These are phyloP conservation scores for Chaetomiaceae sp. DNA, from an alignment of 2,329 filamentous ascomycete genomes.

Conservation along the genomic window DNA sequence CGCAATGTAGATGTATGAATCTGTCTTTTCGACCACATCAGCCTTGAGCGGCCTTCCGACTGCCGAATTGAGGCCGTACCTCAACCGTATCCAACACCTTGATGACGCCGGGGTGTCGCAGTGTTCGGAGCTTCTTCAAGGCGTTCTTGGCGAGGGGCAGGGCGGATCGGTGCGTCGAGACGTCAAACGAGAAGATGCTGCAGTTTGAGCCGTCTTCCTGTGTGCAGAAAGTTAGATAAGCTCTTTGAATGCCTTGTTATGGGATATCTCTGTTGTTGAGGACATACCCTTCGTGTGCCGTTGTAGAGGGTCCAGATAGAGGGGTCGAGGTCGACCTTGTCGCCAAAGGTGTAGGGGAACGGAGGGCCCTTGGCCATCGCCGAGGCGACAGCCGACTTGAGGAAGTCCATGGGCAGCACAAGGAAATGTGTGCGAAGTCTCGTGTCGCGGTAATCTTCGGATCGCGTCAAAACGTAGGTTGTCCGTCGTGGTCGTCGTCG, in stretches of 20 bases:
- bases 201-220: conserved; percentile 92
- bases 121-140: conserved; percentile 84
- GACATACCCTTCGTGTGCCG: conserved; percentile 76
- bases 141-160: conserved; percentile 89
- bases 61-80: conserved; percentile 44
- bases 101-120: conserved; percentile 91
- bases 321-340: conserved; percentile 85
- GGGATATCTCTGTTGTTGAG: not conserved
- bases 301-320: conserved; percentile 97
- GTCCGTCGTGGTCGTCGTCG: not conserved
- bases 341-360: conserved; percentile 89
- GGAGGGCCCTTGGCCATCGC: conserved; percentile 92
- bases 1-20: conserved; percentile 92
- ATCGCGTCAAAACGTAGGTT: no score
- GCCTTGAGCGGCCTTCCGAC: not conserved
- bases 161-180: conserved; percentile 71
- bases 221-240: not conserved
- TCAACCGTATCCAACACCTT: conserved; percentile 93
- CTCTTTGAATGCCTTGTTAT: not conserved
- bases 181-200: conserved; percentile 95
- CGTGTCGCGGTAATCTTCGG: not conserved
- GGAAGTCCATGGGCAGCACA: conserved; percentile 72
- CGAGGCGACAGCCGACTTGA: conserved; percentile 95
- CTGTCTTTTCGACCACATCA: conserved; percentile 56
- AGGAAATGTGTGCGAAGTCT: not conserved